Conservation (phyloP, 495 filamentous ascomycete species). For the Xanthoparmelia taractica region DNA sequence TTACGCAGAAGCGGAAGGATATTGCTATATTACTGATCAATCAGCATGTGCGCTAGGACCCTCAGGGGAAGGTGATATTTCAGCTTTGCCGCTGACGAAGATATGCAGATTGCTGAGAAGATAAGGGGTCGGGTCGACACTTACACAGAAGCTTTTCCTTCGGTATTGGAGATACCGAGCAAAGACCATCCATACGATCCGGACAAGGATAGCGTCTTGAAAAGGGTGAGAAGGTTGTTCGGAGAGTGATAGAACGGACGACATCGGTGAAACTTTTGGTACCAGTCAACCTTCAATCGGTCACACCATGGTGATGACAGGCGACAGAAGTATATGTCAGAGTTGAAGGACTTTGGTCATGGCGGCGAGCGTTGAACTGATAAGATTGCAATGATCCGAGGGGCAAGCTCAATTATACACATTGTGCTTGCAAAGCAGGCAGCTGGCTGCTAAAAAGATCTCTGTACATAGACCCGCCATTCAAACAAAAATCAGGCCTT, state of each 20-base stretch:
- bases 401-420: not conserved
- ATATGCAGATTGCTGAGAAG: conserved; percentile 76
- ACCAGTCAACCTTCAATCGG: not conserved
- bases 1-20: conserved; percentile 83
- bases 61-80: not conserved
- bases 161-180: conserved; percentile 86
- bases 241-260: conserved; percentile 57
- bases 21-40: conserved; percentile 96
- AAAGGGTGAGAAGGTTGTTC: conserved; percentile 82
- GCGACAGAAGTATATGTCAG: not conserved
- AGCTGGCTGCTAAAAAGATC: not conserved
- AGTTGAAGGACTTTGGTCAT: not conserved
- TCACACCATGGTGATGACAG: not conserved
- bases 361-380: not conserved
- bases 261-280: not conserved
- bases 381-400: not conserved
- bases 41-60: conserved; percentile 65
- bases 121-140: conserved; percentile 67
- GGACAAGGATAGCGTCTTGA: conserved; percentile 96
- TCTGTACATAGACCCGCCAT: not conserved
- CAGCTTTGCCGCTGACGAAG: not conserved
- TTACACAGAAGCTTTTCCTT: conserved; percentile 49
- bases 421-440: not conserved
- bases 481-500: not conserved
- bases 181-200: conserved; percentile 99